Evolutionary conservation across 345 rosid species (phyloP).

Genomic region (Lepidium africanum): DNA sequence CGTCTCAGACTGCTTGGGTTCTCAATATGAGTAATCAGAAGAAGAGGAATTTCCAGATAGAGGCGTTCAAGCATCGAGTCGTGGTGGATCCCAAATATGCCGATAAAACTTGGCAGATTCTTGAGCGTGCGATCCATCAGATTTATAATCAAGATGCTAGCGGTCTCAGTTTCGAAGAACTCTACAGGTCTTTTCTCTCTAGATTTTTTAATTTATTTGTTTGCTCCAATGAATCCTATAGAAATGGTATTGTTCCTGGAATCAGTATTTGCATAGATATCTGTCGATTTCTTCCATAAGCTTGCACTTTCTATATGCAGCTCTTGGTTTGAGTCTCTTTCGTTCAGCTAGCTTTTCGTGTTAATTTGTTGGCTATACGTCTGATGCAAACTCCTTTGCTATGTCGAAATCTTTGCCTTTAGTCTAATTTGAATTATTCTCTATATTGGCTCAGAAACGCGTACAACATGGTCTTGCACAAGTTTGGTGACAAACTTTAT

Average conservation of each 20-base stretch:
- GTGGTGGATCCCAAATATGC: slow-evolving; percentile 98
- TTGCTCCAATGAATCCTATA: neutral
- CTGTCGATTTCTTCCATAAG: neutral
- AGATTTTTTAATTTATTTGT: neutral
- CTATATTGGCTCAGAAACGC: slow-evolving; percentile 59
- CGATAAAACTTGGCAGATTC: slow-evolving; percentile 95
- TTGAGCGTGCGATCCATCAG: slow-evolving; percentile 96
- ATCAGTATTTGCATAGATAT: neutral
- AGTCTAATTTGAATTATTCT: neutral
- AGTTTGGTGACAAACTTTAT: slow-evolving; percentile 87
- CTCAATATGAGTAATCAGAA: slow-evolving; percentile 80
- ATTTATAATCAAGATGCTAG: slow-evolving; percentile 99
- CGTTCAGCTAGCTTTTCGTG: neutral
- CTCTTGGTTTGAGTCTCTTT: neutral
- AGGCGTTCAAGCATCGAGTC: slow-evolving; percentile 96
- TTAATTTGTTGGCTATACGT: neutral
- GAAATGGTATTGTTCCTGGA: neutral
- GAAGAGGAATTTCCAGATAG: slow-evolving; percentile 96
- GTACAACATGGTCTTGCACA: slow-evolving; percentile 97
- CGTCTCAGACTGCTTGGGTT: neutral
- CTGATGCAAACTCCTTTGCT: neutral
- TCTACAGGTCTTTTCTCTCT: slow-evolving; percentile 52
- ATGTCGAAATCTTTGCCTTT: neutral
- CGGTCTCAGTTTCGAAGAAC: slow-evolving; percentile 97
- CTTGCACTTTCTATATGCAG: neutral